A percentile compares a stretch with the other conserved stretches of the same genome.
Evolutionary conservation across 2,329 filamentous ascomycete genomes (phyloP).

Genomic region (Aspergillus luchuensis): DNA sequence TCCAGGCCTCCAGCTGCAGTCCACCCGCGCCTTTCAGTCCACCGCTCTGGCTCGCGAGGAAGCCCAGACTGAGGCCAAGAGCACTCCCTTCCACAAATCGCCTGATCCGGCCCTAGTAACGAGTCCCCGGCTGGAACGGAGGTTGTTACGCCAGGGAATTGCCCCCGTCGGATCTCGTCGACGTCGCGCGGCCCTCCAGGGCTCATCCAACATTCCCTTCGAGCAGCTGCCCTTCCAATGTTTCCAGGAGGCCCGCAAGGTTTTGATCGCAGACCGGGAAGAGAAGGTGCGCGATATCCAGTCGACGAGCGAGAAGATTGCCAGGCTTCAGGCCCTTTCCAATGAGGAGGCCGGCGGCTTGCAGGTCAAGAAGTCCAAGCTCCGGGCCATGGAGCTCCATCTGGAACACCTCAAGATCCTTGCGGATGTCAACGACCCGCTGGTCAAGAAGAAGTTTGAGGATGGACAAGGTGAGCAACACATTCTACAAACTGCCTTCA

Average conservation of each 20-base stretch:
- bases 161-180: slow-evolving; percentile 80
- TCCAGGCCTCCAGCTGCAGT: slow-evolving; percentile 37
- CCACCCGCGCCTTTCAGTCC: slow-evolving; percentile 53
- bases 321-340: slow-evolving; percentile 63
- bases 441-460: slow-evolving; percentile 91
- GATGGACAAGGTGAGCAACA: slow-evolving; percentile 71
- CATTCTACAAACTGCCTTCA: background rate
- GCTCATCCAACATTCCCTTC: slow-evolving; percentile 73
- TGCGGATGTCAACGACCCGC: slow-evolving; percentile 91
- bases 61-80: slow-evolving; percentile 43
- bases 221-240: slow-evolving; percentile 95
- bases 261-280: slow-evolving; percentile 75
- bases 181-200: slow-evolving; percentile 71
- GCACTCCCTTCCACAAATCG: slow-evolving; percentile 45
- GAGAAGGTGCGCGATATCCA: slow-evolving; percentile 77
- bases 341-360: slow-evolving; percentile 63
- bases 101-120: slow-evolving; percentile 69
- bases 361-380: slow-evolving; percentile 63
- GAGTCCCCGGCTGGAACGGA: slow-evolving; percentile 64
- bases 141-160: slow-evolving; percentile 67
- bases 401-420: slow-evolving; percentile 81
- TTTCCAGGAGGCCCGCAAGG: slow-evolving; percentile 90
- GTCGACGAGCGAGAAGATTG: slow-evolving; percentile 68
- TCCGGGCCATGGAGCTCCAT: slow-evolving; percentile 70
- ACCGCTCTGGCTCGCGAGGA: slow-evolving; percentile 49